Base-by-base conservation (phyloP, 1,284 basidiomycete genomes). In the Pseudozyma hubeiensis region DNA sequence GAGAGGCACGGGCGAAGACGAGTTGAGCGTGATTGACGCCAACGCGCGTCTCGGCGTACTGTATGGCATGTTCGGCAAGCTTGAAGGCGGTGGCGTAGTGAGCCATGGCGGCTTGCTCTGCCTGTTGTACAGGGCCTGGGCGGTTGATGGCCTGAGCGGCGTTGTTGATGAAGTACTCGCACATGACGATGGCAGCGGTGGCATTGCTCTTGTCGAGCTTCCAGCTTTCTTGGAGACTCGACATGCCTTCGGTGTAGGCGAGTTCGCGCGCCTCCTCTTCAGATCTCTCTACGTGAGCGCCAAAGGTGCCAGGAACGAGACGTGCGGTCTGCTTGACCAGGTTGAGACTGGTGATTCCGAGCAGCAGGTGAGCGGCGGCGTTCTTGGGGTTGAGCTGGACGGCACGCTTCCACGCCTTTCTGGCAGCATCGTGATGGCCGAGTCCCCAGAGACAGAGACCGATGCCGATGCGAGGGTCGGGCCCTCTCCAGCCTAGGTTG, bases 1-100 rank as follows among this genome's bases (percentile, higher is more conserved):
- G 82, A 14, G 77, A 64, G 9, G 82, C 77, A 35, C 81, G 74
- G 6, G 82, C 82, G 43, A 77, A 78, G 54, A 70, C 58, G 41
- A 83, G 75, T 62, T 71, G 72, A 9, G 80, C 81, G 35, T 82
- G 76, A 34, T 75, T 59, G 49, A 80, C 62, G 35, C 77, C 72
- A 10, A 70, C 44, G n/a, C 71, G 58, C 3, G 72, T 62, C 54
- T 84, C 82, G 16, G 82, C 79, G 24, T 81, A 83, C 67, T 84
- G 82, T 50, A 83, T 69, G 8, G 82, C 81, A 35, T 83, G 81
- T 46, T 84, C 82, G 39, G 73, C 75, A 5, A 84, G 73, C 69
- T 83, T 84, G 56, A 83, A 70, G 7, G 82, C 81, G 39, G 73
- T 72, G 14, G 55, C 63, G 33, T 79, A 80, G 60, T 77, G 53